Evolutionary conservation across 768 basidiomycete genomes (phyloP), one percentile per base, ranked within the genome.

Genomic region (Tricholoma matsutake): DNA sequence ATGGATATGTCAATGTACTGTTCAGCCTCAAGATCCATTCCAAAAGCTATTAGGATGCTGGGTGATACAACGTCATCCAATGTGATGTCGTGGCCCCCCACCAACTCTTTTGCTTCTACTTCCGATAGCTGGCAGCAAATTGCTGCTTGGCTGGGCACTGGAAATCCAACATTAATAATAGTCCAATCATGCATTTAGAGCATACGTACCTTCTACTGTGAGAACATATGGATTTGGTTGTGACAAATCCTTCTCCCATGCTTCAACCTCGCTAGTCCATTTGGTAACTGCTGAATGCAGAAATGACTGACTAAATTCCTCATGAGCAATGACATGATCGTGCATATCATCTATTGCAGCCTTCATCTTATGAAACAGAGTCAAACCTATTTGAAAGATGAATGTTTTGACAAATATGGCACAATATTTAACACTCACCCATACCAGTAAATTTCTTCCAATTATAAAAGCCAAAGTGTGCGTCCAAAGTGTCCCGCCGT

Each of bases 61-160:
- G 61, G 57, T 8, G 57, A 62, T 22, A 62, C 52, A 22, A 16
- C 43, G 6, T 41, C 57, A 51, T 62, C 57, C 20, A 54, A 28
- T 11, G 58, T 29, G 34, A 51, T 58, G 29, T 57, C 61, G 4
- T 14, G 29, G 16, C 56, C 61, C n/a, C n/a, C n/a, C n/a, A n/a
- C n/a, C n/a, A n/a, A n/a, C n/a, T n/a, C n/a, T 14, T 58, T 32
- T 34, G 56, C 61, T 18, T 62, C 61, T 43, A 49, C 31, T 11
- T 25, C 29, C 14, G 57, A 45, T 16, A 62, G 28, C 20, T 53
- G 25, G 20, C 39, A 35, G 9, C 35, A 20, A 9, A 58, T 25
- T n/a, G n/a, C n/a, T n/a, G n/a, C n/a, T n/a, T n/a, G n/a, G n/a
- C 53, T 60, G 16, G 39, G 29, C 18, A 25, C 59, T 55, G 18